Percentiles rank a stretch among this genome's conserved stretches.
Evolutionary conservation across 805 yeast species (phyloP).

Genomic region (Ogataea paradorogensis): DNA sequence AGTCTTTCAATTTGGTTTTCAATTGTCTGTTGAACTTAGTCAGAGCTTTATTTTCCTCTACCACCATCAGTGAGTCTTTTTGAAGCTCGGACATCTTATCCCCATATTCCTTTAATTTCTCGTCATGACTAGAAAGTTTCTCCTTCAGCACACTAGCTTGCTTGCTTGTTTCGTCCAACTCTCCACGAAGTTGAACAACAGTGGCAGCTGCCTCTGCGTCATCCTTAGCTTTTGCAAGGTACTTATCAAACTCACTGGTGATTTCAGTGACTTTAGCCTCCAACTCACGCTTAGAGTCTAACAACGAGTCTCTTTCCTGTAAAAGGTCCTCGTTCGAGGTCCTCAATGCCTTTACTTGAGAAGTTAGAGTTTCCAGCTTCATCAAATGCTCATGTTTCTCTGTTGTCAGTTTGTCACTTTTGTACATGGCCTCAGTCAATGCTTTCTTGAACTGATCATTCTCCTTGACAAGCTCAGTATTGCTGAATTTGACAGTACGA

Average conservation of each 20-base stretch:
- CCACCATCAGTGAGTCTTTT: constrained; percentile 51
- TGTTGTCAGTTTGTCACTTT: constrained; percentile 40
- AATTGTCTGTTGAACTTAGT: constrained; percentile 54
- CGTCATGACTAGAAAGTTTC: constrained; percentile 27
- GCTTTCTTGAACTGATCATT: constrained; percentile 40
- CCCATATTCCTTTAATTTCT: constrained; percentile 25
- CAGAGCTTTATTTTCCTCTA: constrained; percentile 66
- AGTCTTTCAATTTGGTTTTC: constrained; percentile 40
- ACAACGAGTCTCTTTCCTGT: constrained; percentile 59
- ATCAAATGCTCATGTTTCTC: constrained; percentile 46
- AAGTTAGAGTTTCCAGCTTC: constrained; percentile 42
- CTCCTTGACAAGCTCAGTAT: constrained; percentile 40
- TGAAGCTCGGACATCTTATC: constrained; percentile 38
- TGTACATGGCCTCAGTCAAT: constrained; percentile 40
- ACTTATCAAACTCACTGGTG: constrained; percentile 38
- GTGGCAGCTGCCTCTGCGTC: constrained; percentile 32
- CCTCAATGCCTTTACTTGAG: constrained; percentile 56
- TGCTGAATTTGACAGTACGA: constrained; percentile 38
- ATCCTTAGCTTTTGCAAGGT: constrained; percentile 30
- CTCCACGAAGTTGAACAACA: constrained; percentile 32
- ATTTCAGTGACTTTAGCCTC: constrained; percentile 44
- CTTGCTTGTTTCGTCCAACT: constrained; percentile 34
- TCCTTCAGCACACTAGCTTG: constrained; percentile 32
- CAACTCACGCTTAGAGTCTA: constrained; percentile 45
- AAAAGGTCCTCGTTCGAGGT: constrained; percentile 59